phyloP scores from a whole-genome alignment of 257 asterid species.

The Solanum clarkiae region DNA sequence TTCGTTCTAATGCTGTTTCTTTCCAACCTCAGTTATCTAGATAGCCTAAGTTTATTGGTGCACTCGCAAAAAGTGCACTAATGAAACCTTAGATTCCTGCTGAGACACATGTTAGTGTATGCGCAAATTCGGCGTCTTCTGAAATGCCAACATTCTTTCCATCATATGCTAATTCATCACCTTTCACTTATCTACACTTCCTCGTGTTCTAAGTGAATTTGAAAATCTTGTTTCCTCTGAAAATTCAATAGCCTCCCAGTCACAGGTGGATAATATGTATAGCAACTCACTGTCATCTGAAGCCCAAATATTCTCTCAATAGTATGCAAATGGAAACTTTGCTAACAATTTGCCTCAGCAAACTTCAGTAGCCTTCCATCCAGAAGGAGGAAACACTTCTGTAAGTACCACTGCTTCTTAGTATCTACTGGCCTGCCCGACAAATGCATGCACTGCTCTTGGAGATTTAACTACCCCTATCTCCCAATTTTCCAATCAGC shows the following conservation, averaged over 20 bases:
- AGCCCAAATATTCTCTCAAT: slow-evolving; percentile 21
- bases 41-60: slow-evolving; percentile 2
- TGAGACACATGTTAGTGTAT: neutral
- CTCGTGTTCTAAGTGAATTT: neutral
- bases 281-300: slow-evolving; percentile 8
- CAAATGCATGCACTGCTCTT: neutral
- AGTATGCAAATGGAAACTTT: slow-evolving; percentile 5
- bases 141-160: neutral
- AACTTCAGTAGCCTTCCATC: slow-evolving; percentile 7
- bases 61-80: neutral
- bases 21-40: slow-evolving; percentile 5
- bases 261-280: neutral
- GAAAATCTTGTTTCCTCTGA: neutral
- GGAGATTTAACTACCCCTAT: slow-evolving; percentile 9
- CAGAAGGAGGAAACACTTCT: slow-evolving; percentile 5
- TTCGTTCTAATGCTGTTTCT: slow-evolving; percentile 7
- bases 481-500: neutral
- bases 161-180: neutral
- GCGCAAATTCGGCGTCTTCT: neutral
- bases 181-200: slow-evolving; percentile 8
- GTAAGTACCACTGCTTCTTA: slow-evolving; percentile 4
- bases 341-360: slow-evolving; percentile 5
- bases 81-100: slow-evolving; percentile 15
- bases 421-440: neutral
- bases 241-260: slow-evolving; percentile 1